A percentile compares a stretch with the other conserved stretches of the same genome.
Evolutionary conservation across 2,329 filamentous ascomycete genomes (phyloP).

Genomic region (Metarhizium brunneum): DNA sequence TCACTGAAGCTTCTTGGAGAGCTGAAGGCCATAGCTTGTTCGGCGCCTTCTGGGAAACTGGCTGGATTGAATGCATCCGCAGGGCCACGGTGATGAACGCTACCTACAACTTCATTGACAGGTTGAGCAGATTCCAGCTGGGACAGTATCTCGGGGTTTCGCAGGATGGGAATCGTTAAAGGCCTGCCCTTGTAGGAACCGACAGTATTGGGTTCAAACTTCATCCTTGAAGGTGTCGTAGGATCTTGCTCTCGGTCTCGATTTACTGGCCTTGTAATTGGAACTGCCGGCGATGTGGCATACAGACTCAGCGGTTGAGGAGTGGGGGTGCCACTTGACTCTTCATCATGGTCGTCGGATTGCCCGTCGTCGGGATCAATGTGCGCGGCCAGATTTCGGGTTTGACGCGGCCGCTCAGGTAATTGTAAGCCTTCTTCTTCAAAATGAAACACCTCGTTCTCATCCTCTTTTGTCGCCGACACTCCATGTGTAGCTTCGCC

Average conservation of each 20-base stretch:
- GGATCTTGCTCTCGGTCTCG: slow-evolving; percentile 13
- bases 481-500: background rate
- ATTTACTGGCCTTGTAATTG: slow-evolving; percentile 16
- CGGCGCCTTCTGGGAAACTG: slow-evolving; percentile 30
- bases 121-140: slow-evolving; percentile 38
- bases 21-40: slow-evolving; percentile 30
- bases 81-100: slow-evolving; percentile 40
- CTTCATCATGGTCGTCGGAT: slow-evolving; percentile 5
- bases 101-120: slow-evolving; percentile 42
- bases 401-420: slow-evolving; percentile 6
- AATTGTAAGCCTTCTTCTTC: slow-evolving; percentile 27
- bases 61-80: slow-evolving; percentile 35
- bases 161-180: slow-evolving; percentile 42
- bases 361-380: slow-evolving; percentile 19
- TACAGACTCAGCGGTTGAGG: slow-evolving; percentile 17
- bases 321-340: background rate
- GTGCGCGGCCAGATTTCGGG: background rate
- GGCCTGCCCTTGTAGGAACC: slow-evolving; percentile 47
- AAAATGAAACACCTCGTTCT: slow-evolving; percentile 38
- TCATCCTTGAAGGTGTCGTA: slow-evolving; percentile 21
- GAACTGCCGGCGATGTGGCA: slow-evolving; percentile 35
- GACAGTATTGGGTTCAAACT: slow-evolving; percentile 30
- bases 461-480: slow-evolving; percentile 10
- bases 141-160: slow-evolving; percentile 37
- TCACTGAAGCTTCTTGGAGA: slow-evolving; percentile 39